A percentile compares a stretch with the other conserved stretches of the same genome.
These are phyloP conservation scores for Stenogyne calaminthoides DNA, from an alignment of 305 asterid species.

Conservation along the genomic window DNA sequence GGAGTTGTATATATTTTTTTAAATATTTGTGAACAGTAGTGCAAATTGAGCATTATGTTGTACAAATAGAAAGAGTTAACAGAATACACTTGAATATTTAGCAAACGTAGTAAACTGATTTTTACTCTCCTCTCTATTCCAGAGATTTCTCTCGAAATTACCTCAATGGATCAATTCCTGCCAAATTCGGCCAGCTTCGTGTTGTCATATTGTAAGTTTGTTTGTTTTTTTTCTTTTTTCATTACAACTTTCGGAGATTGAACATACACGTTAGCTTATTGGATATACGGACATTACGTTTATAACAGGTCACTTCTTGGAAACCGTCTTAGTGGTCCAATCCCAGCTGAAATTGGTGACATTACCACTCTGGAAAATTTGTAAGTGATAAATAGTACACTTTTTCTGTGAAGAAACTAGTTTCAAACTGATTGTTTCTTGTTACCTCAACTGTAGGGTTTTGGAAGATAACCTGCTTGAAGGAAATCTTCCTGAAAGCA, in stretches of 20 bases:
- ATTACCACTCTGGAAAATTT: slow-evolving; percentile 59
- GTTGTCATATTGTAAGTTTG: slow-evolving; percentile 57
- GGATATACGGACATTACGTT: background rate
- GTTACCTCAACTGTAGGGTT: slow-evolving; percentile 37
- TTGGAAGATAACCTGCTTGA: slow-evolving; percentile 81
- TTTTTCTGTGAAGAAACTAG: slow-evolving; percentile 7
- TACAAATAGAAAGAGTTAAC: background rate
- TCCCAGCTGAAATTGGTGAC: slow-evolving; percentile 74
- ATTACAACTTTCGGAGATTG: background rate
- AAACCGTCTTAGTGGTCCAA: slow-evolving; percentile 67
- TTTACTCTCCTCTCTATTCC: slow-evolving; percentile 26
- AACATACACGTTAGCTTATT: background rate
- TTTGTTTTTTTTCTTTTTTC: background rate
- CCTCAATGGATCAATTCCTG: slow-evolving; percentile 78
- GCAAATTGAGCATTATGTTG: background rate
- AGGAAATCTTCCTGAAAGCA: slow-evolving; percentile 72
- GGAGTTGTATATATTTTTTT: background rate
- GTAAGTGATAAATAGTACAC: slow-evolving; percentile 49
- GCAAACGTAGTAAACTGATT: background rate
- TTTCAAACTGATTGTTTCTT: slow-evolving; percentile 23
- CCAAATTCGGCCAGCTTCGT: slow-evolving; percentile 50
- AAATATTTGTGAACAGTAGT: background rate
- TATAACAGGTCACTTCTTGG: slow-evolving; percentile 66
- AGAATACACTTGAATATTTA: background rate
- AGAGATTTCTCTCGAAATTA: slow-evolving; percentile 79